A percentile compares a stretch with the other conserved stretches of the same genome.
These are phyloP conservation scores for Candida ponderosae DNA, from an alignment of 805 yeast species.

Conservation along the genomic window DNA sequence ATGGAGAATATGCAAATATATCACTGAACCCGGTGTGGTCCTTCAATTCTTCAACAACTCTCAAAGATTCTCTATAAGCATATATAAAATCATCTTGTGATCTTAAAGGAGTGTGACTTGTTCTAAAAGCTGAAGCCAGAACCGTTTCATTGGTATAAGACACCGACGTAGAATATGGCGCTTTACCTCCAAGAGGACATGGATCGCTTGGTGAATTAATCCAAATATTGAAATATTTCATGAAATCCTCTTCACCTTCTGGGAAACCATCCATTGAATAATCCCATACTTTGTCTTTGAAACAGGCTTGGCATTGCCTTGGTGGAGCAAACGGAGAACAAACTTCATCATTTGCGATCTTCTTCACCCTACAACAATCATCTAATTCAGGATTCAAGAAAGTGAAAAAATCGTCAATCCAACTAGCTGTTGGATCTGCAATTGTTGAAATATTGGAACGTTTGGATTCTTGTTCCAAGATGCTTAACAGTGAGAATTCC, in stretches of 20 bases:
- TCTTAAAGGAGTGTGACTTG: constrained; percentile 69
- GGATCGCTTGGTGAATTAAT: constrained; percentile 77
- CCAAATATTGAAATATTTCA: constrained; percentile 73
- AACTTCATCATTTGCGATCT: constrained; percentile 40
- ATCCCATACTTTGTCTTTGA: constrained; percentile 53
- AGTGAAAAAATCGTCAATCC: constrained; percentile 86
- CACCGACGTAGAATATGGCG: constrained; percentile 70
- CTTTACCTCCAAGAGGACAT: constrained; percentile 93
- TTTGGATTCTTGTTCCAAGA: constrained; percentile 77
- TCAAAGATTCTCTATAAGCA: constrained; percentile 66
- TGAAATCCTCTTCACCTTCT: constrained; percentile 55
- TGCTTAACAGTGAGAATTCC: constrained; percentile 67
- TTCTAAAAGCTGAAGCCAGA: constrained; percentile 61
- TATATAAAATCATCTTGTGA: constrained; percentile 79
- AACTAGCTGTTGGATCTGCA: constrained; percentile 77
- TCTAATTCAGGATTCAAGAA: constrained; percentile 85
- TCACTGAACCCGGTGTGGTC: constrained; percentile 31
- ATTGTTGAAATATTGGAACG: constrained; percentile 58
- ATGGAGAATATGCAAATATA: constrained; percentile 86
- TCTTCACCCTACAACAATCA: constrained; percentile 74
- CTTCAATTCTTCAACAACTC: constrained; percentile 54
- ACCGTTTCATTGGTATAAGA: constrained; percentile 36
- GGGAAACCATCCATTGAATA: constrained; percentile 82
- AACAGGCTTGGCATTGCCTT: constrained; percentile 70
- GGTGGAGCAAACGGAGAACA: constrained; percentile 64